Base-by-base conservation (phyloP, 2,329 filamentous ascomycete genomes). In the Gaeumannomyces tritici region DNA sequence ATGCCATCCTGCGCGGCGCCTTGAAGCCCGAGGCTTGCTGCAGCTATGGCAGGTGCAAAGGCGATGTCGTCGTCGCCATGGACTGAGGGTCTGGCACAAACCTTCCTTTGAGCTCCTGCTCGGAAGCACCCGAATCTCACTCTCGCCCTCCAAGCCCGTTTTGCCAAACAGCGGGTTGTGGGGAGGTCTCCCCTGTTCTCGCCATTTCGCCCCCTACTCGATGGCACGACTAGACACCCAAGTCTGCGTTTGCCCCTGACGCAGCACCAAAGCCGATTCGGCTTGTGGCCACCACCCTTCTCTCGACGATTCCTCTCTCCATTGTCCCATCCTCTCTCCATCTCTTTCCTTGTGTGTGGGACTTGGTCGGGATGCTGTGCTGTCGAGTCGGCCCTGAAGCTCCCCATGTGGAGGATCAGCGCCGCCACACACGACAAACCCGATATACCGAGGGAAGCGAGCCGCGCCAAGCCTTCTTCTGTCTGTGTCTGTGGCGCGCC, bases 21-120 rank as follows among this genome's bases (percentile, higher is more conserved):
- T 72, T 80, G 64, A 73, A 75, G 26, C 75, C 79, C n/a, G 77
- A 80, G 31, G 77, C 72, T 15, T 83, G 81, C 70, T 84, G 81
- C 69, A 79, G 78, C n/a, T 82, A 83, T 65, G 81, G 81, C 60
- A 72, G 72, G 42, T 83, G 81, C 71, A 78, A 79, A 62, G 76
- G 76, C 61, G 76, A 81, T 63, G 77, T 82, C 59, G 77, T 83
- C 56, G 68, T 81, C 61, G 74, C 75, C 12, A 79, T 80, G 69
- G 74, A 73, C 61, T 74, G 69, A 68, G 21, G 11, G 42, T 21
- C 21, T 24, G 18, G 3, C 21, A 9, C 42, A 18, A 24, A 13
- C 9, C 42, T 51, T 21, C 21, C 42, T n/a, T 24, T 8, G 42
- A 13, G 42, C 42, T 51, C n/a, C 42, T 21, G 42, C 42, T 51